These are phyloP conservation scores for Bipolaris zeicola DNA, from an alignment of 2,329 filamentous ascomycete genomes.

Conservation along the genomic window DNA sequence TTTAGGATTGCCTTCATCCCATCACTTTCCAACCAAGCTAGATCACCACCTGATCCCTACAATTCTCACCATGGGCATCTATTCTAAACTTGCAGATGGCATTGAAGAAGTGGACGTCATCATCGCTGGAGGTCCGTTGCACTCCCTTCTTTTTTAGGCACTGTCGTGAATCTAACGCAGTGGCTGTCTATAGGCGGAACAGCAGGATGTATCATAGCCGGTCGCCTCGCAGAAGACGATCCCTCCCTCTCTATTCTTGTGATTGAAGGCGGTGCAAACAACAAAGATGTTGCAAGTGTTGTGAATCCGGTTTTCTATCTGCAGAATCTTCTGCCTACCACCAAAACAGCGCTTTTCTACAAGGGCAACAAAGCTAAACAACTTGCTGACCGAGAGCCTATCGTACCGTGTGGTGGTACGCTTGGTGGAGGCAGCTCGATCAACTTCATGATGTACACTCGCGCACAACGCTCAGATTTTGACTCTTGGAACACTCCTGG, in stretches of 20 bases:
- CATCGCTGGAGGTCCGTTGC: conserved; percentile 54
- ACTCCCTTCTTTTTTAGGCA: neutral
- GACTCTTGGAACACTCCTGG: conserved; percentile 61
- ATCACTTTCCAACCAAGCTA: neutral
- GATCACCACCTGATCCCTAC: no score
- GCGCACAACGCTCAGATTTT: conserved; percentile 55
- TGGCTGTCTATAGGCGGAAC: conserved; percentile 30
- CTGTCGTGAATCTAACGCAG: neutral
- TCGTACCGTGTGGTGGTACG: conserved; percentile 55
- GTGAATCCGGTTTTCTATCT: conserved; percentile 59
- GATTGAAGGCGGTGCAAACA: conserved; percentile 61
- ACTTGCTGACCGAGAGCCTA: conserved; percentile 54
- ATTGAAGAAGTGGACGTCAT: conserved; percentile 58
- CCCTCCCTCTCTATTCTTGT: conserved; percentile 46
- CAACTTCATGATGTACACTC: conserved; percentile 53
- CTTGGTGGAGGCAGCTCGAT: conserved; percentile 64
- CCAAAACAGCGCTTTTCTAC: conserved; percentile 60
- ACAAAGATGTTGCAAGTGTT: conserved; percentile 57
- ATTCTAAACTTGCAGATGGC: conserved; percentile 46
- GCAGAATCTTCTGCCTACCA: conserved; percentile 55
- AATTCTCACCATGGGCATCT: conserved; percentile 30
- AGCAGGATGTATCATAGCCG: conserved; percentile 55
- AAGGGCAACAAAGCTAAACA: conserved; percentile 54
- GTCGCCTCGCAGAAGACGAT: conserved; percentile 51
- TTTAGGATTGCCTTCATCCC: neutral